Evolutionary conservation across 352 stramenopile genomes (phyloP), one percentile per base, ranked within the genome.

Genomic region (Blastocystis sp.): DNA sequence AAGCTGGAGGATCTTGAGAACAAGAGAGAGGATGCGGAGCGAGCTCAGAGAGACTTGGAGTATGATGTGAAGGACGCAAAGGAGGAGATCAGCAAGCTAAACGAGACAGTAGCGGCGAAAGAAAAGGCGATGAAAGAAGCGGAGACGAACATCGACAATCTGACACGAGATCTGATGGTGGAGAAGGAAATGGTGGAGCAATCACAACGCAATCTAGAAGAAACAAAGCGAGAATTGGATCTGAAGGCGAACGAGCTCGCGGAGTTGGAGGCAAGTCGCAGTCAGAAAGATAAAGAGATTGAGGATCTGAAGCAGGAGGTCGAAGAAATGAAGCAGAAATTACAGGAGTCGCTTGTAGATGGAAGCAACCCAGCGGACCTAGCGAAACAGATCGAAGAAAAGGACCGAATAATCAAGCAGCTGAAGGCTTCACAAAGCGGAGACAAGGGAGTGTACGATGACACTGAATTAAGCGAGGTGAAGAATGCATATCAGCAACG

Each of bases 371-470:
- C 34, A 13, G 45, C 7, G 3, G 15, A 53, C 56, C 55, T 84
- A 37, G n/a, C 64, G 73, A 66, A 43, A 45, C 29, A 84, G 73
- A 26, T 69, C 13, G 70, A 61, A 34, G 45, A 80, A 53, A 80
- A 80, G 70, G 64, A 80, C 37, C 23, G 15, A 18, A 45, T 45
- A 8, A 80, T 80, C 29, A 34, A 47, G 39, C 53, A 84, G 73
- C 73, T 84, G 50, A 18, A 84, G 73, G 26, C 43, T 3, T 47
- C 66, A 9, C 29, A 45, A 7, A 39, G 20, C 29, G 8, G 29
- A 3, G 34, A 84, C 39, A 20, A 26, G 34, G 73, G 68, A 5
- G 54, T 68, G 50, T 39, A 84, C 26, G 73, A 63, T 29, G 29
- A 34, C 29, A 34, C 29, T 34, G 29, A 34, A 34, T 34, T 34